phyloP scores from a whole-genome alignment of 148 eudicot genomes.

The Dianthus caryophyllus region DNA sequence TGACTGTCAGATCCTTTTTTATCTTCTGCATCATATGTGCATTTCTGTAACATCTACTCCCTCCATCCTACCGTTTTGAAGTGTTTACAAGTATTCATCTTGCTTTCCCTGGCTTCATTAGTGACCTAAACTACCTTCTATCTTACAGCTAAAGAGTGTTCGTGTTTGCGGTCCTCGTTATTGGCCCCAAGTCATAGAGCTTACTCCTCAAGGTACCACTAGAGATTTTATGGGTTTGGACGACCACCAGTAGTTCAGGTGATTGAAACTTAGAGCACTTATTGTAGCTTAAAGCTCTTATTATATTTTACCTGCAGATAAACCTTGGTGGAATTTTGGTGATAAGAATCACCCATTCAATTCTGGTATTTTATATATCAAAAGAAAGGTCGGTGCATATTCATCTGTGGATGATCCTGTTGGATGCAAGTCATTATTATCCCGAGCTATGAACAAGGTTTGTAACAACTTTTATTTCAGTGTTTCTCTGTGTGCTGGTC shows the following conservation, averaged over 20 bases:
- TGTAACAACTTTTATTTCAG: background rate
- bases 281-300: conserved; percentile 10
- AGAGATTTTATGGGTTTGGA: background rate
- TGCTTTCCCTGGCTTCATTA: conserved; percentile 6
- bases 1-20: background rate
- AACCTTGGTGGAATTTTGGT: conserved; percentile 86
- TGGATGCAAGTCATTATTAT: conserved; percentile 85
- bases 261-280: conserved; percentile 9
- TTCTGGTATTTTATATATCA: conserved; percentile 82
- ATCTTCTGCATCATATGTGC: conserved; percentile 4
- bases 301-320: conserved; percentile 49
- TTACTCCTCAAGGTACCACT: conserved; percentile 73
- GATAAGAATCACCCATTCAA: conserved; percentile 78
- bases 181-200: conserved; percentile 94
- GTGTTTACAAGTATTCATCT: background rate
- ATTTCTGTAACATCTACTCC: background rate
- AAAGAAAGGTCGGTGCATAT: conserved; percentile 94
- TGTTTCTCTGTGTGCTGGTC: background rate
- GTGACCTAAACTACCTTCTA: conserved; percentile 10
- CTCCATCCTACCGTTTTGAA: background rate
- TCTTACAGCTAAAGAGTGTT: conserved; percentile 70
- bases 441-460: conserved; percentile 98
- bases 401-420: conserved; percentile 95
- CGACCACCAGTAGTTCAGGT: conserved; percentile 7
- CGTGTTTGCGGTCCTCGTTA: conserved; percentile 98